Conservation (phyloP, 768 basidiomycete genomes). For the Boletus vermiculosoides region DNA sequence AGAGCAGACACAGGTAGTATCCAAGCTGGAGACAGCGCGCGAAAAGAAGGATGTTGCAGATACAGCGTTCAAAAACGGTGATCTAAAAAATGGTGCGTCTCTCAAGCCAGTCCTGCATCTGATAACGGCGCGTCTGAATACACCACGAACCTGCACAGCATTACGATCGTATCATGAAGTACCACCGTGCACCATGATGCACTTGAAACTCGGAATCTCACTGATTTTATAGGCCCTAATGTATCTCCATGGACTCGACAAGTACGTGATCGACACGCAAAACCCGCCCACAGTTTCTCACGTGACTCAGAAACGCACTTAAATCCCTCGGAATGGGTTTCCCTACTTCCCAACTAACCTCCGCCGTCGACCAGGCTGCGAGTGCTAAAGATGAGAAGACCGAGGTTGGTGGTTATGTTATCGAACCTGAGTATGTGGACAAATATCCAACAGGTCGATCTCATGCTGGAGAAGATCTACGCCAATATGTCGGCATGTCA, state of each 20-base stretch:
- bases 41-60: conserved; percentile 67
- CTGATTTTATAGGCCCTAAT: conserved; percentile 52
- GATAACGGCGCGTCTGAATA: conserved; percentile 1
- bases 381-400: conserved; percentile 53
- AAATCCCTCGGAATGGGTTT: conserved; percentile 46
- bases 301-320: conserved; percentile 48
- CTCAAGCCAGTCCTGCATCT: background rate
- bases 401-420: conserved; percentile 45
- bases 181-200: conserved; percentile 2
- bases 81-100: conserved; percentile 55
- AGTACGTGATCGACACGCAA: conserved; percentile 44
- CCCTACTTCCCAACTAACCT: conserved; percentile 6
- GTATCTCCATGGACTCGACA: conserved; percentile 75
- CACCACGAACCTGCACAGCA: conserved; percentile 41
- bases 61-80: conserved; percentile 65
- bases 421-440: background rate
- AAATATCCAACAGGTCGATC: conserved; percentile 54
- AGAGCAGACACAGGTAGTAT: conserved; percentile 32
- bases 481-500: conserved; percentile 86
- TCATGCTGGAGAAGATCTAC: conserved; percentile 77
- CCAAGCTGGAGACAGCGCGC: conserved; percentile 60
- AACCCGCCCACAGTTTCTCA: background rate
- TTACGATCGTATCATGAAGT: conserved; percentile 74
- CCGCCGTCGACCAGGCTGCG: conserved; percentile 31
- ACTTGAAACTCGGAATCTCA: conserved; percentile 2